phyloP scores from a whole-genome alignment of 2,329 filamentous ascomycete species.

The Penicillium sp. region DNA sequence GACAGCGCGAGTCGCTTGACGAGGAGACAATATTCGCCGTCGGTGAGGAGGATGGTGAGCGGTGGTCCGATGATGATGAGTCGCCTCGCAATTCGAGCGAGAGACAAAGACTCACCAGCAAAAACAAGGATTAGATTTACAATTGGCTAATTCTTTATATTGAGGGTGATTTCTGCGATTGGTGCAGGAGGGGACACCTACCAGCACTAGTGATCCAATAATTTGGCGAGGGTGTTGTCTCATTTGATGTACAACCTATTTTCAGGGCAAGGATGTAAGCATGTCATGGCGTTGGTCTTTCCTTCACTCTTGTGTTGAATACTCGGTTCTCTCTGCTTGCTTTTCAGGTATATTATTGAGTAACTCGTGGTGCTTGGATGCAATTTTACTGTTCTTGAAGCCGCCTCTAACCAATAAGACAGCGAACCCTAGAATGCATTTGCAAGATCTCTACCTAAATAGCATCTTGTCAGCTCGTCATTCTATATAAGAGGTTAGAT shows the following conservation, averaged over 20 bases:
- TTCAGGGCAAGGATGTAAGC: slow-evolving; percentile 18
- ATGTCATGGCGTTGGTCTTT: slow-evolving; percentile 28
- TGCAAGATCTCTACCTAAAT: not conserved
- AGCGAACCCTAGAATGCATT: not conserved
- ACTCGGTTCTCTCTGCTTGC: slow-evolving; percentile 13
- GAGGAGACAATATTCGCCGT: slow-evolving; percentile 96
- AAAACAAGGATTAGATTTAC: slow-evolving; percentile 26
- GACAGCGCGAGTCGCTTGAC: slow-evolving; percentile 65
- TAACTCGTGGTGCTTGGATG: slow-evolving; percentile 4
- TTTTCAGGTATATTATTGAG: slow-evolving; percentile 11
- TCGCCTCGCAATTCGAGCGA: slow-evolving; percentile 51
- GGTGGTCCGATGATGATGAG: slow-evolving; percentile 70
- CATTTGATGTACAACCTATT: slow-evolving; percentile 2
- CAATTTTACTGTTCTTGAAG: not conserved
- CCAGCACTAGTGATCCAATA: not conserved
- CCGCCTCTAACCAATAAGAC: not conserved
- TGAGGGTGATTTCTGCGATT: not conserved
- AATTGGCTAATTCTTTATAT: not conserved
- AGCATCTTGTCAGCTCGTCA: not conserved
- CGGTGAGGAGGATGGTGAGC: slow-evolving; percentile 73
- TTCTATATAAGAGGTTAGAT: not conserved
- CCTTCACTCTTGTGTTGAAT: slow-evolving; percentile 11
- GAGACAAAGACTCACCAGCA: slow-evolving; percentile 51
- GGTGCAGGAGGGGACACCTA: not conserved
- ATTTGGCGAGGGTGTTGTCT: not conserved